Evolutionary conservation across 2,329 filamentous ascomycete genomes (phyloP).

Genomic region (Colletotrichum filicis): DNA sequence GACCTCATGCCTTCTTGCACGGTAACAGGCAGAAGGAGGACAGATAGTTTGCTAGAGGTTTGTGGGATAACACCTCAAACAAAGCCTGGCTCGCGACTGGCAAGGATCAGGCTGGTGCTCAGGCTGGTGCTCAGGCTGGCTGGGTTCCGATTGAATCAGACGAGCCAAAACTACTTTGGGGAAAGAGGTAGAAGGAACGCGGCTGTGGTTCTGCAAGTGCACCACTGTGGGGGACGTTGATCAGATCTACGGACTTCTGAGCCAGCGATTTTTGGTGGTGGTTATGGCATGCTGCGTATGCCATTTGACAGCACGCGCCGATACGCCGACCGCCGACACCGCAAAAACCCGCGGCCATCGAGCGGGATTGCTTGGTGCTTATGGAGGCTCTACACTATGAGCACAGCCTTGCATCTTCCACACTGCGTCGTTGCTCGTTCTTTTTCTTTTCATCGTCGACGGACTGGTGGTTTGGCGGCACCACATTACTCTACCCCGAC

Average conservation of each 20-base stretch:
- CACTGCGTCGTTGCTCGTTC: neutral
- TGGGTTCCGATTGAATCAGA: slow-evolving; percentile 5
- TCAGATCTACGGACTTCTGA: slow-evolving; percentile 4
- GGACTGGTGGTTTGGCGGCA: neutral
- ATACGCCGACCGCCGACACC: slow-evolving; percentile 5
- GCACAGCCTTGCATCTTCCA: neutral
- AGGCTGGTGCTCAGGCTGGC: neutral
- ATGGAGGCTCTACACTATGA: neutral
- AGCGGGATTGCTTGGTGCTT: neutral
- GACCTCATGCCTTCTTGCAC: slow-evolving; percentile 15
- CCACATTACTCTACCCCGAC: slow-evolving; percentile 15
- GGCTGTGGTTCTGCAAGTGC: slow-evolving; percentile 32
- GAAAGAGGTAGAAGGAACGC: neutral
- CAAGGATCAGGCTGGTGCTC: neutral
- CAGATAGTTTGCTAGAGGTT: slow-evolving; percentile 29
- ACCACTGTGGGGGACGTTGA: slow-evolving; percentile 16
- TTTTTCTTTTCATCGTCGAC: neutral
- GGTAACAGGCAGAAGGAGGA: slow-evolving; percentile 13
- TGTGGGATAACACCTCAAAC: slow-evolving; percentile 2
- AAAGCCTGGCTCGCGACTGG: neutral
- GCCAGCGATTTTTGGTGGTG: neutral
- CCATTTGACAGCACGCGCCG: neutral
- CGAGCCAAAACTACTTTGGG: neutral
- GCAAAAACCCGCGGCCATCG: neutral
- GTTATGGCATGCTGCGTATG: slow-evolving; percentile 4